Evolutionary conservation across 306 rosid genomes (phyloP).

Genomic region (Prunus fruticosa): DNA sequence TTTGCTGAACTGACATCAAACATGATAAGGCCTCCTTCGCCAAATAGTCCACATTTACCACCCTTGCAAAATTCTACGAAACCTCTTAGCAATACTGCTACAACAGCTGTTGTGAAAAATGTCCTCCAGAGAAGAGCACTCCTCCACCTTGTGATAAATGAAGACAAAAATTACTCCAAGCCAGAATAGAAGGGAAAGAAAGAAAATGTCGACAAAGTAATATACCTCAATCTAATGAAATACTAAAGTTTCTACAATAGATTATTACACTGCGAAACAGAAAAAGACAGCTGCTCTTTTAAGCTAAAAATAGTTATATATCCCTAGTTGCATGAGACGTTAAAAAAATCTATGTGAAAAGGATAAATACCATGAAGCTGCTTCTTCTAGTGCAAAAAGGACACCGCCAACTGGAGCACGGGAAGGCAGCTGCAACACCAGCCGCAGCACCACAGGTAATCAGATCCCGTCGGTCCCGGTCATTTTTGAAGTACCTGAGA

Average conservation of each 20-base stretch:
- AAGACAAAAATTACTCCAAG: background rate
- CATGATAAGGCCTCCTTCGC: constrained; percentile 81
- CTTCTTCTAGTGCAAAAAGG: constrained; percentile 86
- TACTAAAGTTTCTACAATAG: background rate
- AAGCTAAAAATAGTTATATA: too few relatives aligned
- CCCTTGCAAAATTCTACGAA: constrained; percentile 49
- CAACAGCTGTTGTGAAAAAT: constrained; percentile 78
- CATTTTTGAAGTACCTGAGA: too few relatives aligned
- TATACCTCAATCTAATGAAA: too few relatives aligned
- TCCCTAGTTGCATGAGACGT: too few relatives aligned
- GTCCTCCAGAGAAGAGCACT: constrained; percentile 85
- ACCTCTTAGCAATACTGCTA: constrained; percentile 66
- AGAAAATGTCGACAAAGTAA: too few relatives aligned
- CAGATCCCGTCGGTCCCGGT: too few relatives aligned
- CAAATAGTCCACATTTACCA: constrained; percentile 67
- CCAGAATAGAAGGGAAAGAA: background rate
- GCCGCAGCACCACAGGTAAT: too few relatives aligned
- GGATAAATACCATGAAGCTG: constrained; percentile 76
- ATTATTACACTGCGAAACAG: too few relatives aligned
- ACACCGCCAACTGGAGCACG: constrained; percentile 93
- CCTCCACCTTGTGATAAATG: constrained; percentile 60
- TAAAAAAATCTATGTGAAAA: too few relatives aligned
- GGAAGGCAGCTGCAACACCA: too few relatives aligned
- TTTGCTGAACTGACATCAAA: constrained; percentile 55
- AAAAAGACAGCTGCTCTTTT: too few relatives aligned